phyloP scores from a whole-genome alignment of 2,329 filamentous ascomycete genomes.

The Colletotrichum navitas region DNA sequence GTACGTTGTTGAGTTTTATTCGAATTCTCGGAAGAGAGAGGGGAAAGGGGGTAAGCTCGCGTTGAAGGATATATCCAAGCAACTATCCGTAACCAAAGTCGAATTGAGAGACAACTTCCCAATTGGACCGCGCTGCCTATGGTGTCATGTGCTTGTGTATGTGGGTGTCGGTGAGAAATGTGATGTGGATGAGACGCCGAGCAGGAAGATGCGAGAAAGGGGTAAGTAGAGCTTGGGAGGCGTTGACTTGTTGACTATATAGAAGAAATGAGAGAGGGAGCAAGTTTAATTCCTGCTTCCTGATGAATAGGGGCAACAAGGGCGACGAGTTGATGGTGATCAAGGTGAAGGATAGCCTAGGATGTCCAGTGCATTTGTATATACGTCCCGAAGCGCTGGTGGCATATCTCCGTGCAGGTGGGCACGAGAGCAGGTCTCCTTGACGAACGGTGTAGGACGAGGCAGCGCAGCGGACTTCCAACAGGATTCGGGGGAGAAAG shows the following conservation, averaged over 20 bases:
- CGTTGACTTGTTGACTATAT: background rate
- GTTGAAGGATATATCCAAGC: slow-evolving; percentile 20
- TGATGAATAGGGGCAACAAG: no score
- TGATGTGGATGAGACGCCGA: background rate
- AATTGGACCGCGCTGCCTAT: background rate
- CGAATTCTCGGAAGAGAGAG: background rate
- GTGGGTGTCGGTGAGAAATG: background rate
- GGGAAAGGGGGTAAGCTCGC: background rate
- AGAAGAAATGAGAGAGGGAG: no score
- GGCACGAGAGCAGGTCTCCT: background rate
- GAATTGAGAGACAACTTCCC: slow-evolving; percentile 2
- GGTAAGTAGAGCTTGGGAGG: background rate
- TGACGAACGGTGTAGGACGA: background rate
- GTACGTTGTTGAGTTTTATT: background rate
- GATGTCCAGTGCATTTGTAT: background rate
- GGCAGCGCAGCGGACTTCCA: background rate
- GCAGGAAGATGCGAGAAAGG: background rate
- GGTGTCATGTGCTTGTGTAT: background rate
- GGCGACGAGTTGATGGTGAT: background rate
- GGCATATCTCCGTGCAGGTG: background rate
- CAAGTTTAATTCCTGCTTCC: no score
- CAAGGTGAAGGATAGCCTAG: background rate
- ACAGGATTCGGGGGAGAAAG: no score
- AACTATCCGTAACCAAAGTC: background rate
- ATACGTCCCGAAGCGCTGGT: background rate